Conservation (phyloP, 2,329 filamentous ascomycete genomes). For the Fusarium nodosum region DNA sequence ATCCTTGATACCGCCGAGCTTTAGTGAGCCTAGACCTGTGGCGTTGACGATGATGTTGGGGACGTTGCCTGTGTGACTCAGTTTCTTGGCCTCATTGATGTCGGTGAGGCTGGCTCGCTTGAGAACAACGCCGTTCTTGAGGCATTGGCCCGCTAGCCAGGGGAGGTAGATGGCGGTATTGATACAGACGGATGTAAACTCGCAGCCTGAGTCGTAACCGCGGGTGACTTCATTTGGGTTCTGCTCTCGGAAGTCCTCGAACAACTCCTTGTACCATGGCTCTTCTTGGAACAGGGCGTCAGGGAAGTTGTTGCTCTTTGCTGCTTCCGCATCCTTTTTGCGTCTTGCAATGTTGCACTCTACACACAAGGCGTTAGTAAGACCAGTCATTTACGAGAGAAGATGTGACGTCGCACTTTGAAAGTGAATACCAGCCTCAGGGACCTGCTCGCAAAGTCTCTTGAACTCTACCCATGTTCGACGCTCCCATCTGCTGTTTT, state of each 20-base stretch:
- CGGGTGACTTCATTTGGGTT: slow-evolving; percentile 68
- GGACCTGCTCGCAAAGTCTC: slow-evolving; percentile 72
- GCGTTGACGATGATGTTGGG: slow-evolving; percentile 85
- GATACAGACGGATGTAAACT: slow-evolving; percentile 89
- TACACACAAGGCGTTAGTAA: slow-evolving; percentile 52
- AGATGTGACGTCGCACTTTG: slow-evolving; percentile 64
- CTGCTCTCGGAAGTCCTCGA: slow-evolving; percentile 78
- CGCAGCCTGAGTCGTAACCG: slow-evolving; percentile 78
- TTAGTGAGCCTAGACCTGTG: slow-evolving; percentile 81
- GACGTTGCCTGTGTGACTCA: slow-evolving; percentile 65
- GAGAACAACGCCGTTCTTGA: slow-evolving; percentile 77
- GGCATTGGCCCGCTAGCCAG: slow-evolving; percentile 85
- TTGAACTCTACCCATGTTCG: slow-evolving; percentile 75
- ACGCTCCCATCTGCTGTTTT: slow-evolving; percentile 69
- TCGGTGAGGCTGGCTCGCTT: slow-evolving; percentile 75
- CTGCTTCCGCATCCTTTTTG: slow-evolving; percentile 68
- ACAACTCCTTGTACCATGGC: slow-evolving; percentile 80
- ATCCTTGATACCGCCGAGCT: slow-evolving; percentile 86
- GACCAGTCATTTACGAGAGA: background rate
- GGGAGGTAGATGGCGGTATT: slow-evolving; percentile 90
- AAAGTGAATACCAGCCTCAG: slow-evolving; percentile 85
- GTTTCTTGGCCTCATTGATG: slow-evolving; percentile 73
- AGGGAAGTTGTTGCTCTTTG: slow-evolving; percentile 58
- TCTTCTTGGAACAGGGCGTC: slow-evolving; percentile 74
- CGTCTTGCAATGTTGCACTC: slow-evolving; percentile 67